Evolutionary conservation across 2,329 filamentous ascomycete genomes (phyloP).

Genomic region (Trichoderma breve): DNA sequence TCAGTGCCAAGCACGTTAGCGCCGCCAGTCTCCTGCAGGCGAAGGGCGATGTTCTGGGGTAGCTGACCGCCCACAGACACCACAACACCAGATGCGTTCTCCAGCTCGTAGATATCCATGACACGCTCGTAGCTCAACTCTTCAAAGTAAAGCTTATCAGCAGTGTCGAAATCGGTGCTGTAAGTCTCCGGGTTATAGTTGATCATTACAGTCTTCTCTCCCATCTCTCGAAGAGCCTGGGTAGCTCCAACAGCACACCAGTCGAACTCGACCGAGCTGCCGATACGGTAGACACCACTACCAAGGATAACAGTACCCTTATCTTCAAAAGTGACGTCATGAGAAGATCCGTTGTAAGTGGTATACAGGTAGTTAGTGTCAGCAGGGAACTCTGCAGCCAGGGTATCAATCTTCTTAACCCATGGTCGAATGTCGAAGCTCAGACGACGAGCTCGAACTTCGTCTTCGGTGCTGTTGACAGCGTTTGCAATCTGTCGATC

Average conservation of each 20-base stretch:
- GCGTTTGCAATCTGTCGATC: constrained; percentile 91
- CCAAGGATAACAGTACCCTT: constrained; percentile 87
- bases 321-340: constrained; percentile 92
- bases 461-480: constrained; percentile 81
- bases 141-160: constrained; percentile 94
- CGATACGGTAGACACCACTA: constrained; percentile 95
- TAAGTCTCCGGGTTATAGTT: constrained; percentile 83
- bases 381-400: constrained; percentile 94
- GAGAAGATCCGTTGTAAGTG: constrained; percentile 92
- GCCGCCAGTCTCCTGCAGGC: constrained; percentile 85
- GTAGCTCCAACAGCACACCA: constrained; percentile 96
- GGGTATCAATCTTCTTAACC: constrained; percentile 98
- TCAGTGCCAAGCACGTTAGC: constrained; percentile 91
- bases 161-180: constrained; percentile 80
- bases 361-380: constrained; percentile 96
- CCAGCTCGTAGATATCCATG: constrained; percentile 98
- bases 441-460: constrained; percentile 81
- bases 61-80: constrained; percentile 95
- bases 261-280: constrained; percentile 96
- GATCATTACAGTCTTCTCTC: constrained; percentile 97
- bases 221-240: constrained; percentile 76
- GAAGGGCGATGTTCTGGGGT: constrained; percentile 94
- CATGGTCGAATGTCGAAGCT: constrained; percentile 88
- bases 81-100: constrained; percentile 79
- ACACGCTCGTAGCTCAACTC: constrained; percentile 96